Conservation (phyloP, 306 rosid species). For the Hippophae rhamnoides region DNA sequence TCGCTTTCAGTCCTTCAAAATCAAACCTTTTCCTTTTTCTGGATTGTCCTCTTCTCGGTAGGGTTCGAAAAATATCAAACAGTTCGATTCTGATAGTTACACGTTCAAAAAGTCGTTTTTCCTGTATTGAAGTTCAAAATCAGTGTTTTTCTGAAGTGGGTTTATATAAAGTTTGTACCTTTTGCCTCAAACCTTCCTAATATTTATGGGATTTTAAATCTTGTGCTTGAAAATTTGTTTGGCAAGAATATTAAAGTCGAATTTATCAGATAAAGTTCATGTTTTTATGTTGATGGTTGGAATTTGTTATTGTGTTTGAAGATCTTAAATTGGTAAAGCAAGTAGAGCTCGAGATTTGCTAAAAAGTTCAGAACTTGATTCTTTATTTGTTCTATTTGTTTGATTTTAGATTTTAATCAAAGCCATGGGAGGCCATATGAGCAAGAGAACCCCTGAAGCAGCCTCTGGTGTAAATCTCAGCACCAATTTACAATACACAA, state of each 20-base stretch:
- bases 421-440: constrained; percentile 73
- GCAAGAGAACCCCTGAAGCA: constrained; percentile 50
- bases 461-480: constrained; percentile 30
- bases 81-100: too few species aligned
- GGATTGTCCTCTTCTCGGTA: constrained; percentile 25
- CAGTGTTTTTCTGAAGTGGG: too few species aligned
- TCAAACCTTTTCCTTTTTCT: constrained; percentile 24
- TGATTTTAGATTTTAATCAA: constrained; percentile 17
- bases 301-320: not conserved
- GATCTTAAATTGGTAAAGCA: not conserved
- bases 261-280: constrained; percentile 2
- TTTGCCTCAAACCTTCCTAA: too few species aligned
- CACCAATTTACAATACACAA: constrained; percentile 39
- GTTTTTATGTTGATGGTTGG: not conserved
- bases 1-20: constrained; percentile 36
- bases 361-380: constrained; percentile 7
- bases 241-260: too few species aligned
- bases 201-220: too few species aligned
- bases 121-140: too few species aligned
- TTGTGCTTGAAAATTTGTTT: too few species aligned
- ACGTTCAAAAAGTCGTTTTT: too few species aligned
- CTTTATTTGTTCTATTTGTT: not conserved
- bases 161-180: too few species aligned
- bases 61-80: constrained; percentile 11
- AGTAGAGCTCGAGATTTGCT: constrained; percentile 5